Evolutionary conservation across 2,329 filamentous ascomycete species (phyloP).

Genomic region (Fusarium sp.): DNA sequence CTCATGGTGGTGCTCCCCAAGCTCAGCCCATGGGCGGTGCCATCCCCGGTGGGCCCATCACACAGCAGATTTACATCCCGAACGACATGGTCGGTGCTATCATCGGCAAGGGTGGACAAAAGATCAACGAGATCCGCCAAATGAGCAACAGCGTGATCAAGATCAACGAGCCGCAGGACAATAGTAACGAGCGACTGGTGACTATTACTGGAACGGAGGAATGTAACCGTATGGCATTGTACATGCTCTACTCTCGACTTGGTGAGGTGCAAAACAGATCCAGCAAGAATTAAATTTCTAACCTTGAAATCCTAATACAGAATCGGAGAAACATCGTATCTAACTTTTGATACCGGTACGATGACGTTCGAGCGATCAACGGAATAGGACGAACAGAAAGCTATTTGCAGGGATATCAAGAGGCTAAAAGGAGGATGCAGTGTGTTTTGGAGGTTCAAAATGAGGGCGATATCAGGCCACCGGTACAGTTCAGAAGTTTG

Average conservation of each 20-base stretch:
- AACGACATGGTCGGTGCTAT: conserved; percentile 99
- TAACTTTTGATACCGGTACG: conserved; percentile 37
- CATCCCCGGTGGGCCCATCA: conserved; percentile 73
- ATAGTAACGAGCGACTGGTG: conserved; percentile 96
- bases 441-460: conserved; percentile 18
- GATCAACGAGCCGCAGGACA: conserved; percentile 99
- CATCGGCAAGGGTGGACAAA: conserved; percentile 97
- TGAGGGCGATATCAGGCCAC: background rate
- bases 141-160: conserved; percentile 98
- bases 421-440: conserved; percentile 37
- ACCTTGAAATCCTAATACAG: conserved; percentile 44
- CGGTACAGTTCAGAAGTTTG: background rate
- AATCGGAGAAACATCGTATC: conserved; percentile 58
- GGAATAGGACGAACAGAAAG: conserved; percentile 13
- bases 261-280: conserved; percentile 66
- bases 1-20: conserved; percentile 73
- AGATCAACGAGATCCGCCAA: conserved; percentile 99
- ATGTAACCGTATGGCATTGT: conserved; percentile 99
- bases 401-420: conserved; percentile 9
- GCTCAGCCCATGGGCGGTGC: conserved; percentile 78
- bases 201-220: conserved; percentile 98
- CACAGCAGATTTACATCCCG: conserved; percentile 98
- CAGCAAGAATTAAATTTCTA: conserved; percentile 42
- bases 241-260: conserved; percentile 98
- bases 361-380: conserved; percentile 22